Base-by-base conservation (phyloP, 2,329 filamentous ascomycete species). In the Akanthomyces muscarius region DNA sequence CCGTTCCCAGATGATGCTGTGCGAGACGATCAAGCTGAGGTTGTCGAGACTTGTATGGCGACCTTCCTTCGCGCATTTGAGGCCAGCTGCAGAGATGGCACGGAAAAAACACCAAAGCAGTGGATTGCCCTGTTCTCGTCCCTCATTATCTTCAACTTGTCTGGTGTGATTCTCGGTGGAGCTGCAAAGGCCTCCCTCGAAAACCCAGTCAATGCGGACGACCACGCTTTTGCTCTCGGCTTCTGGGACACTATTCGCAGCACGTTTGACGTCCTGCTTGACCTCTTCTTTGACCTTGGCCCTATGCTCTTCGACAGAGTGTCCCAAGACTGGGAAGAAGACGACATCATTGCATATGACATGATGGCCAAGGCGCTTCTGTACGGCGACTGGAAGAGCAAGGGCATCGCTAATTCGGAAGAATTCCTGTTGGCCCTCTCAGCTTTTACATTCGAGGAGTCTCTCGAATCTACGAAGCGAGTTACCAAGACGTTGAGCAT, bases 61-160 rank as follows among this genome's bases (percentile, higher is more conserved):
- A 77, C 81, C 54, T 85, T 84, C 63, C 71, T 86, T 25, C 79
- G 81, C 65, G 78, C 80, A 0, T 81, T 86, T 59, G 84, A 86
- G 65, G 73, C 72, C 4, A 75, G 75, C 21, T 76, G 79, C 2
- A 70, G 78, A 54, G 41, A 61, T 16, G 41, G 38, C 11, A 28
- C 62, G 73, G 75, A 28, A 73, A 72, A n/a, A 71, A 73, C 75
- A 76, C 28, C 73, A 77, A 10, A 78, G 76, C 75, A 75, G 61
- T 84, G 82, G 79, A 70, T 85, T 18, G 80, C 83, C 2, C 70
- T 79, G 4, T 84, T 86, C 64, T 74, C 83, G 56, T 80, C 84
- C 14, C 71, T 86, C 21, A 85, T 83, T 69, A 80, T 86, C n/a
- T 85, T 86, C 68, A 86, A 83, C 68, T 75, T 83, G 33, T 77